These are phyloP conservation scores for Aspergillus sclerotiicarbonarius DNA, from an alignment of 495 filamentous ascomycete species.

Conservation along the genomic window DNA sequence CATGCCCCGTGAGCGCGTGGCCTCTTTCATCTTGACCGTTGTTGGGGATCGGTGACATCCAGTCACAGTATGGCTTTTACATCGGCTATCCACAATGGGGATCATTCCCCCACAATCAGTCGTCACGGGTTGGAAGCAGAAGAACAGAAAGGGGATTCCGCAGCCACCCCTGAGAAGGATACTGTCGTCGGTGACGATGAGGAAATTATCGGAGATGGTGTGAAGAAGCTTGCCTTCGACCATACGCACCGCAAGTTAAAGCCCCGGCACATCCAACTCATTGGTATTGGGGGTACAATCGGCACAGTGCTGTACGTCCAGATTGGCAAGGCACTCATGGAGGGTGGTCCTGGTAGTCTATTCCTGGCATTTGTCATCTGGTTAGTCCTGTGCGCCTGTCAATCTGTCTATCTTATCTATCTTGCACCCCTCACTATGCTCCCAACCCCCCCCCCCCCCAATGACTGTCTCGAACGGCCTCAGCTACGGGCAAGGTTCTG, in stretches of 20 bases:
- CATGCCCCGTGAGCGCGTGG: not conserved
- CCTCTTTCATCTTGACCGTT: not conserved
- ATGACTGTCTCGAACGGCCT: not conserved
- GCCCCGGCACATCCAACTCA: slow-evolving; percentile 68
- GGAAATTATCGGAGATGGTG: slow-evolving; percentile 26
- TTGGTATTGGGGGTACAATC: slow-evolving; percentile 74
- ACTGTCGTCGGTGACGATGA: slow-evolving; percentile 17
- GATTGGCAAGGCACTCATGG: slow-evolving; percentile 64
- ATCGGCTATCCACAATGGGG: slow-evolving; percentile 8
- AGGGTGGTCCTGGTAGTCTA: slow-evolving; percentile 72
- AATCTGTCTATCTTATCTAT: not conserved
- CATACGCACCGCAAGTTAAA: slow-evolving; percentile 59
- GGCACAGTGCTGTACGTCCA: slow-evolving; percentile 79
- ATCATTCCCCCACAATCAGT: slow-evolving; percentile 14
- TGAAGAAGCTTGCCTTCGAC: slow-evolving; percentile 35
- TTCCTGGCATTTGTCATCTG: slow-evolving; percentile 65
- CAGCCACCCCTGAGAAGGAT: slow-evolving; percentile 21
- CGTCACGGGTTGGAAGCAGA: slow-evolving; percentile 15
- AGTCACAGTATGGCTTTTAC: not conserved
- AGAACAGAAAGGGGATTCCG: slow-evolving; percentile 11
- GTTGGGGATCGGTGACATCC: not conserved
- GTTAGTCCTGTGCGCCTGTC: slow-evolving; percentile 22
- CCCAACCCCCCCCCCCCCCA: not conserved
- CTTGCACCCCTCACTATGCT: not conserved
- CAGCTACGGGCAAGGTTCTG: not conserved